These are phyloP conservation scores for Fraxinus sp. DNA, from an alignment of 305 asterid species.

Conservation along the genomic window DNA sequence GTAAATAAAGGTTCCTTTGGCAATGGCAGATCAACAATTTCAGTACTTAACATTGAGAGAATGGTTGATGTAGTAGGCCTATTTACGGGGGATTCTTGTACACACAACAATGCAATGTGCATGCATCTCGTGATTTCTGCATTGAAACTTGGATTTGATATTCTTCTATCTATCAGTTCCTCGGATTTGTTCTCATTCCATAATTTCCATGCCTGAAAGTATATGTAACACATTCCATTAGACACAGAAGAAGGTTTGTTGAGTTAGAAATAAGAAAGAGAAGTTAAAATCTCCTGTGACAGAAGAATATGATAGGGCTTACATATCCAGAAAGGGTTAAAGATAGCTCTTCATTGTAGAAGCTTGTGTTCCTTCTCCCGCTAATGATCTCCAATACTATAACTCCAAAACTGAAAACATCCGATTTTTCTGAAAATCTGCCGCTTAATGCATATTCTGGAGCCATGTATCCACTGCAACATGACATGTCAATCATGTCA, in stretches of 20 bases:
- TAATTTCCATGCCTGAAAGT: conserved; percentile 29
- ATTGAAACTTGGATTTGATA: neutral
- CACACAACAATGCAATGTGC: conserved; percentile 31
- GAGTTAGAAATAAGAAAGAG: neutral
- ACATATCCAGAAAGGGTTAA: conserved; percentile 34
- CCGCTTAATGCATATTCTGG: conserved; percentile 40
- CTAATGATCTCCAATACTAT: conserved; percentile 31
- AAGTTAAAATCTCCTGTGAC: neutral
- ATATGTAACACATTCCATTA: neutral
- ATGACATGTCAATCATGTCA: neutral
- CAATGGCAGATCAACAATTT: conserved; percentile 24
- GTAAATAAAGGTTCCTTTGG: conserved; percentile 28
- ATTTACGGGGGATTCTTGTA: conserved; percentile 26
- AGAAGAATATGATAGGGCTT: neutral
- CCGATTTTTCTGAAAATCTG: conserved; percentile 38
- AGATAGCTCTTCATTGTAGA: conserved; percentile 15
- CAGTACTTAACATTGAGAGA: conserved; percentile 27
- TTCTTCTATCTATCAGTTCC: conserved; percentile 14
- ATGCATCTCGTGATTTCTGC: conserved; percentile 22
- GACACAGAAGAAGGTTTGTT: neutral
- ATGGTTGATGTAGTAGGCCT: conserved; percentile 25
- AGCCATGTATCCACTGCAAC: conserved; percentile 34
- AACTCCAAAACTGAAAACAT: conserved; percentile 37
- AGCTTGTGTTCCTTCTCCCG: conserved; percentile 31
- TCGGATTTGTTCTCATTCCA: conserved; percentile 18